These are phyloP conservation scores for Coemansia sp. DNA, from an alignment of 192 early-diverging fungal species.

Conservation along the genomic window DNA sequence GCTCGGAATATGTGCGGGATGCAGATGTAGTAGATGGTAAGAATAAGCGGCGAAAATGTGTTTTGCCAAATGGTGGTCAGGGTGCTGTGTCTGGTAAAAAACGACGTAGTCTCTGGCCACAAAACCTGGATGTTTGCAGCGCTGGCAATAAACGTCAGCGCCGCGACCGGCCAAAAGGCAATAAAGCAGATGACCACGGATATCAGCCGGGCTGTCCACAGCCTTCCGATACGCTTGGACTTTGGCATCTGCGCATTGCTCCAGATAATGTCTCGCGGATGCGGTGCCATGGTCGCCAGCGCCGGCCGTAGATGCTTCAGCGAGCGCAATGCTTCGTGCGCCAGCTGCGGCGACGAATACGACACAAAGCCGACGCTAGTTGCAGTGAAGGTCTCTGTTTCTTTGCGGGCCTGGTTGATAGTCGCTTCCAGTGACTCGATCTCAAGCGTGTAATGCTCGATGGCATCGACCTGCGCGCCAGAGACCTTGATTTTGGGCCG, in stretches of 20 bases:
- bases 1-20: conserved; percentile 66
- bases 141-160: conserved; percentile 63
- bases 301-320: conserved; percentile 29
- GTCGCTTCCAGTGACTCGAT: conserved; percentile 60
- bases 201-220: conserved; percentile 44
- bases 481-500: conserved; percentile 51
- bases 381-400: conserved; percentile 55
- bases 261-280: conserved; percentile 79
- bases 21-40: conserved; percentile 67
- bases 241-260: conserved; percentile 64
- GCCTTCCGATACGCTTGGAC: conserved; percentile 46
- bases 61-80: conserved; percentile 65
- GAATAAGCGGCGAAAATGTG: conserved; percentile 66
- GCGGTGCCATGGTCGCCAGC: conserved; percentile 58
- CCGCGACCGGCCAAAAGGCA: conserved; percentile 68
- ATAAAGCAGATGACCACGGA: conserved; percentile 63
- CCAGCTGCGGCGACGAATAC: conserved; percentile 58
- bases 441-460: conserved; percentile 68
- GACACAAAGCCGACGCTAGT: conserved; percentile 76
- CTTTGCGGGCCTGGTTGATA: conserved; percentile 57
- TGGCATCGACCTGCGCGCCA: conserved; percentile 64
- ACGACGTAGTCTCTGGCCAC: conserved; percentile 53
- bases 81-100: conserved; percentile 54
- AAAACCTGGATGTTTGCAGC: conserved; percentile 61
- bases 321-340: conserved; percentile 46